These are phyloP conservation scores for Beta vulgaris DNA, from an alignment of 148 eudicot species.

Conservation along the genomic window DNA sequence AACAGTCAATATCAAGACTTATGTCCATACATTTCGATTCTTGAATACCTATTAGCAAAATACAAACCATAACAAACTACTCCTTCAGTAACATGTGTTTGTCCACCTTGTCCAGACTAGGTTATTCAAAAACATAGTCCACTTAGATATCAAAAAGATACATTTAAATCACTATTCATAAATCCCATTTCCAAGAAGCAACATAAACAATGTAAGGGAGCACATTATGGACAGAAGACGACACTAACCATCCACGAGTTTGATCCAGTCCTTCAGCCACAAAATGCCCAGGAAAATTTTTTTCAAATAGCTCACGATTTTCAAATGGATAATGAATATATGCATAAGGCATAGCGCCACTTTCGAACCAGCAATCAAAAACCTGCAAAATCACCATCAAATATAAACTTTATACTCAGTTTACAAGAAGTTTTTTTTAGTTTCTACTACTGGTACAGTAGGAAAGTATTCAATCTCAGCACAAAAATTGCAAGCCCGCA, in stretches of 20 bases:
- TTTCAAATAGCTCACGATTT: slow-evolving; percentile 75
- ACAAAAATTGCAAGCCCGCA: background rate
- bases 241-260: slow-evolving; percentile 91
- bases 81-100: background rate
- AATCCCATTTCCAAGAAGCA: background rate
- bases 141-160: too few relatives aligned
- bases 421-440: background rate
- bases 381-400: slow-evolving; percentile 44
- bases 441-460: background rate
- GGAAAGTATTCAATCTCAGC: background rate
- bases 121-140: too few relatives aligned
- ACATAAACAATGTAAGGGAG: background rate
- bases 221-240: background rate
- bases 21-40: background rate
- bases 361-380: slow-evolving; percentile 99
- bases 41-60: background rate
- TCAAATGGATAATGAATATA: slow-evolving; percentile 97
- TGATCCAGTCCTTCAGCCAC: slow-evolving; percentile 99
- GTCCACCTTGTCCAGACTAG: too few relatives aligned
- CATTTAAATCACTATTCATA: too few relatives aligned
- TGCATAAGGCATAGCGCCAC: slow-evolving; percentile 99
- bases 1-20: too few relatives aligned
- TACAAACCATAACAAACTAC: background rate
- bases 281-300: slow-evolving; percentile 90
- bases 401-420: background rate